Base-by-base conservation (phyloP, 257 asterid species). In the Eucommia ulmoides region DNA sequence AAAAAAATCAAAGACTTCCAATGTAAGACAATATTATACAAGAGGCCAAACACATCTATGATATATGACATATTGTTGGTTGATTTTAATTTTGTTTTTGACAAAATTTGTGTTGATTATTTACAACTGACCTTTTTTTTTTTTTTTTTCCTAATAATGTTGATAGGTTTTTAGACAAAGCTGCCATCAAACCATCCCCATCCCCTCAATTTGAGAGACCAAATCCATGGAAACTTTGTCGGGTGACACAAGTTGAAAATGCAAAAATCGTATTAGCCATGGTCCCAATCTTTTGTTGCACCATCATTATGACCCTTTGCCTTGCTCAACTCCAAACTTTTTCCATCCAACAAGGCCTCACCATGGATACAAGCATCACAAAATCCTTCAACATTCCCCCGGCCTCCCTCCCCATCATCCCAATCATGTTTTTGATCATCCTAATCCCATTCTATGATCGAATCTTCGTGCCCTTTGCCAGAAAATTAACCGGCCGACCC, bases 161-260 rank as follows among this genome's bases (percentile, higher is more conserved):
- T n/a, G n/a, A 16, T 53, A 80, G 93, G 62, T 78, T 81, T 67
- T 35, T 84, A 58, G 93, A 84, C 75, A 84, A 58, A 58, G 93
- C 95, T 47, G 95, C 93, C n/a, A 61, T 81, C 17, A 50, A 55
- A 14, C 56, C 66, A 63, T 29, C 81, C 11, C 20, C 69, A 54
- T 17, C 44, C 20, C n/a, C n/a, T n/a, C 53, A 51, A 19, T 19
- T 65, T 0, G 53, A 24, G 19, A 58, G 23, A 12, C 65, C 56
- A 59, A 70, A 54, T 56, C 79, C 80, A 20, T 78, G 89, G 89
- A 72, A 65, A 38, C 79, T 73, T 55, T 84, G 93, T 64, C 71
- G 72, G n/a, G 82, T 81, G 2, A 84, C 95, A 21, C 93, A 84
- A 70, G 95, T 84, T 0, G 95, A 84, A 51, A 84, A 84, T 49